Conservation (phyloP, 768 basidiomycete genomes). For the Agaricus subrufescens region DNA sequence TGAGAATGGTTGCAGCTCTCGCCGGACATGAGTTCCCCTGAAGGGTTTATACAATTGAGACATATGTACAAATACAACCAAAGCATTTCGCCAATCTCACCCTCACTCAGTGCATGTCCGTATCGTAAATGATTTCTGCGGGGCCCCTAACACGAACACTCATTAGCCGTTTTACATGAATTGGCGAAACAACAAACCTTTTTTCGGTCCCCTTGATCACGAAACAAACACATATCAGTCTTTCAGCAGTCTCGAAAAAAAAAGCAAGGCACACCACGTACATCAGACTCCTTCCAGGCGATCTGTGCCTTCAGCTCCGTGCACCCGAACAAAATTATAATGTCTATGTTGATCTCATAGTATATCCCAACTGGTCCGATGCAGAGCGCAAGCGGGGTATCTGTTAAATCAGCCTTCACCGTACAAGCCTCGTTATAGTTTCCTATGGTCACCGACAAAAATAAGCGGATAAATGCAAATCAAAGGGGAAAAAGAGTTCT, state of each 20-base stretch:
- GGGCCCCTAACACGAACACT: constrained; percentile 20
- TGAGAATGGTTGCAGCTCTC: too few relatives aligned
- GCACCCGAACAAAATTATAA: constrained; percentile 47
- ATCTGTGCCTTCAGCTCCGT: constrained; percentile 52
- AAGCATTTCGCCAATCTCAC: too few relatives aligned
- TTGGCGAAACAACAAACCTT: constrained; percentile 19
- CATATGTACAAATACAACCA: constrained; percentile 1
- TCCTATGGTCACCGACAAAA: constrained; percentile 10
- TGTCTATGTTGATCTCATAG: constrained; percentile 31
- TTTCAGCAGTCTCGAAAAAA: neutral
- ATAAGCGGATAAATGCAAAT: neutral
- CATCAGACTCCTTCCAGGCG: constrained; percentile 42
- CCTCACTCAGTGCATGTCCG: constrained; percentile 10
- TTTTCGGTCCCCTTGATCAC: constrained; percentile 28
- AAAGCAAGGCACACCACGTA: constrained; percentile 14
- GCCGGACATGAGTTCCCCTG: too few relatives aligned
- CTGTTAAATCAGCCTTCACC: constrained; percentile 21
- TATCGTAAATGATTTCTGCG: constrained; percentile 30
- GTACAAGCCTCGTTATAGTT: constrained; percentile 25
- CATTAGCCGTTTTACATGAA: neutral
- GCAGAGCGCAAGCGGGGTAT: constrained; percentile 17
- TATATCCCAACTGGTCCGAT: constrained; percentile 16
- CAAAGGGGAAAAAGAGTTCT: neutral
- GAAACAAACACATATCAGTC: neutral
- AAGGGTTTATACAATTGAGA: neutral